phyloP scores from a whole-genome alignment of 2,329 filamentous ascomycete genomes.

The Talaromyces sp. region DNA sequence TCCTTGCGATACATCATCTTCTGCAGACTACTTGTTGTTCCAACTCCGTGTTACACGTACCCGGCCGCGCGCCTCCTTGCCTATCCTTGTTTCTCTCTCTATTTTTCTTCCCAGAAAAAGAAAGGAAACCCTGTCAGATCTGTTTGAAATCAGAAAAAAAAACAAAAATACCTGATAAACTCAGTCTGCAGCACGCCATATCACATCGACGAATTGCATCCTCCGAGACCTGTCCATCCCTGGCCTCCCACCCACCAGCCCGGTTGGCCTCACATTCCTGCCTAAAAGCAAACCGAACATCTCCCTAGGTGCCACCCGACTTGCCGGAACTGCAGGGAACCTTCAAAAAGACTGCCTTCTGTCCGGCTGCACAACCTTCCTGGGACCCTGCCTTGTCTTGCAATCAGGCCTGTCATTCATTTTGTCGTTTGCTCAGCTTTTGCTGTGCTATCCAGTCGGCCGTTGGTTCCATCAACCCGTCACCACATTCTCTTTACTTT shows the following conservation, averaged over 20 bases:
- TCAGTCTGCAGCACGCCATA: not conserved
- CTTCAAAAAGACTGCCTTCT: slow-evolving; percentile 32
- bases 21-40: not conserved
- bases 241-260: slow-evolving; percentile 1
- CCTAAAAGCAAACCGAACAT: slow-evolving; percentile 21
- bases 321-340: slow-evolving; percentile 14
- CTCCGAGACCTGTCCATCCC: not conserved
- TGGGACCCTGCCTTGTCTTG: slow-evolving; percentile 22
- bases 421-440: slow-evolving; percentile 5
- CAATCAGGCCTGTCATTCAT: not conserved
- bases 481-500: slow-evolving; percentile 1
- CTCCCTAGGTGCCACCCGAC: slow-evolving; percentile 12
- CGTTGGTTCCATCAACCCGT: not conserved
- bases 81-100: not conserved
- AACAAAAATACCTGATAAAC: not conserved
- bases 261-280: slow-evolving; percentile 28
- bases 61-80: not conserved
- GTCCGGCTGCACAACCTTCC: slow-evolving; percentile 24
- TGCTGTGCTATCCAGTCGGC: not conserved
- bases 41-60: not conserved
- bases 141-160: not conserved
- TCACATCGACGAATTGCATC: not conserved
- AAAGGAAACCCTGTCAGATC: not conserved
- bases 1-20: slow-evolving; percentile 7
- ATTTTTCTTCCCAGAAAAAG: not conserved